Conservation (phyloP, 2,329 filamentous ascomycete genomes). For the Sporothrix inflata region DNA sequence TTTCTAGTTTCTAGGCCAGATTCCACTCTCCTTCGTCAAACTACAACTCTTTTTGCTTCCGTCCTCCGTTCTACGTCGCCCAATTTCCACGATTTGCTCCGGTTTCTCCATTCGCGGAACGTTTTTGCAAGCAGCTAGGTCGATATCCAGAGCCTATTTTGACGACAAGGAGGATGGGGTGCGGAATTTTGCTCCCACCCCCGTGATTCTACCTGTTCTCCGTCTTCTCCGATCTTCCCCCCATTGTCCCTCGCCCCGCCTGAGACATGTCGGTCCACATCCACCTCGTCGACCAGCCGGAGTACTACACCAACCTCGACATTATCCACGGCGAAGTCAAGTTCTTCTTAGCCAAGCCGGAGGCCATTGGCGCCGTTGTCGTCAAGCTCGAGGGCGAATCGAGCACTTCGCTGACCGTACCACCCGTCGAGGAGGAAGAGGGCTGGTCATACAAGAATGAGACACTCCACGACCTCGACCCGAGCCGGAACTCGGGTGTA, state of each 20-base stretch:
- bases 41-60: neutral
- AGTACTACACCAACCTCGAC: slow-evolving; percentile 81
- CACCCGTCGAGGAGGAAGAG: slow-evolving; percentile 45
- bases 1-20: neutral
- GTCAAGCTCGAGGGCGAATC: slow-evolving; percentile 85
- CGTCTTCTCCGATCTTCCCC: neutral
- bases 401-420: slow-evolving; percentile 63
- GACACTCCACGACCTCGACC: slow-evolving; percentile 16
- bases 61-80: neutral
- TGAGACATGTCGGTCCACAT: slow-evolving; percentile 67
- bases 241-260: neutral
- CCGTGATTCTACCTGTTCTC: slow-evolving; percentile 5
- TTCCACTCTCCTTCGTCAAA: neutral
- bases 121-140: neutral
- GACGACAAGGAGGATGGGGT: slow-evolving; percentile 20
- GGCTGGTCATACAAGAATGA: slow-evolving; percentile 30
- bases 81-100: neutral
- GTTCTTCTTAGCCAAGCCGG: slow-evolving; percentile 63
- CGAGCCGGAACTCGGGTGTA: neutral
- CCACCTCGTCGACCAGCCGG: slow-evolving; percentile 65
- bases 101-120: neutral
- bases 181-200: neutral
- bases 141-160: neutral
- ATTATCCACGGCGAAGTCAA: slow-evolving; percentile 66
- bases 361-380: slow-evolving; percentile 71